Conservation (phyloP, 75 land plant species). For the Picea sitchensis region DNA sequence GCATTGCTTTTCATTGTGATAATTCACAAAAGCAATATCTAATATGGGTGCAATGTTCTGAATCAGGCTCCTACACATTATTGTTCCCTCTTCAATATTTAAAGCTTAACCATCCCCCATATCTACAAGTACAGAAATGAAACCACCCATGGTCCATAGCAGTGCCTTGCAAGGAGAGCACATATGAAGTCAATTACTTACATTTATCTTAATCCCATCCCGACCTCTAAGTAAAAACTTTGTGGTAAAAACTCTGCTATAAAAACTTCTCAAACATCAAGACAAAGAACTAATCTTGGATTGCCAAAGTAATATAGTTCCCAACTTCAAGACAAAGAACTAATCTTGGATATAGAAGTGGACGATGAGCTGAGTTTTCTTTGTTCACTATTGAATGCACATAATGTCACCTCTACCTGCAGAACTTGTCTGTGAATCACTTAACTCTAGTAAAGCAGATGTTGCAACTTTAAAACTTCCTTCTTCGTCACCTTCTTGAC, state of each 20-base stretch:
- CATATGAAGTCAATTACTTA: conserved; percentile 59
- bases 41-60: conserved; percentile 88
- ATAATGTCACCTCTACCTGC: conserved; percentile 57
- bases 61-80: conserved; percentile 49
- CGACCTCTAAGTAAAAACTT: conserved; percentile 19
- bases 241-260: conserved; percentile 32
- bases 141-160: conserved; percentile 79
- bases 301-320: conserved; percentile 30
- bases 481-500: conserved; percentile 67
- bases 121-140: conserved; percentile 72
- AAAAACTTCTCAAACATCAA: conserved; percentile 74
- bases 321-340: conserved; percentile 69
- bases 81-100: conserved; percentile 47
- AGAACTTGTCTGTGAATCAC: conserved; percentile 25
- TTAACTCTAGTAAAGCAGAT: conserved; percentile 74
- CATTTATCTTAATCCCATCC: conserved; percentile 27
- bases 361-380: conserved; percentile 6
- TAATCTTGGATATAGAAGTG: conserved; percentile 34
- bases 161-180: conserved; percentile 65
- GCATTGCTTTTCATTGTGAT: conserved; percentile 82
- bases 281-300: conserved; percentile 56
- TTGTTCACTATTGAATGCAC: conserved; percentile 39
- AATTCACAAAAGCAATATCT: conserved; percentile 73
- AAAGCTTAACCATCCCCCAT: conserved; percentile 96
- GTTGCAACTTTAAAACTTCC: conserved; percentile 76